Conservation (phyloP, 495 filamentous ascomycete genomes). For the Halenospora varia region DNA sequence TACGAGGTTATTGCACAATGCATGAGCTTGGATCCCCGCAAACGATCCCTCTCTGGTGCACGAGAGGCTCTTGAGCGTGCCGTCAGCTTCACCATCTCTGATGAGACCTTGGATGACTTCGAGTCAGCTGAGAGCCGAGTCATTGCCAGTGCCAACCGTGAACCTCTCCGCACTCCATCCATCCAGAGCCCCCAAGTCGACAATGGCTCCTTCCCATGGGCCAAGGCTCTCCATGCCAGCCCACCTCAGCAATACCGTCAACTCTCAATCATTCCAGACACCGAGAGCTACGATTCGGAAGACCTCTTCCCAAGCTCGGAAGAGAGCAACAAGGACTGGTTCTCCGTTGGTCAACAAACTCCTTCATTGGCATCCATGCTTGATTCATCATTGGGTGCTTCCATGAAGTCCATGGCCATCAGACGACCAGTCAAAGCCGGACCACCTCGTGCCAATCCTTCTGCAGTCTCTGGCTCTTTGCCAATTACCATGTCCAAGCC, state of each 20-base stretch:
- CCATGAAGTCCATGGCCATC: conserved; percentile 56
- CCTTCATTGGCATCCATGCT: conserved; percentile 77
- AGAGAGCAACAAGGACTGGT: conserved; percentile 65
- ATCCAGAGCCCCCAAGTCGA: conserved; percentile 83
- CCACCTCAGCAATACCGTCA: conserved; percentile 73
- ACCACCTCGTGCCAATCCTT: conserved; percentile 44
- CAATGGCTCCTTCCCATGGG: conserved; percentile 87
- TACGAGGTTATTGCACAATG: conserved; percentile 87
- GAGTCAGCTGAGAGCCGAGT: conserved; percentile 72
- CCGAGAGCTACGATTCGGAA: conserved; percentile 66
- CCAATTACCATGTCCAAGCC: conserved; percentile 64
- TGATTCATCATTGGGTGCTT: conserved; percentile 68
- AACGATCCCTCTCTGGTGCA: conserved; percentile 74
- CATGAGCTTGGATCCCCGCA: conserved; percentile 83
- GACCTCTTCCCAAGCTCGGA: conserved; percentile 85
- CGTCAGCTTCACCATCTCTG: conserved; percentile 91
- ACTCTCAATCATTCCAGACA: conserved; percentile 69
- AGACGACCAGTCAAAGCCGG: conserved; percentile 30
- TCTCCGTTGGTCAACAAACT: conserved; percentile 62
- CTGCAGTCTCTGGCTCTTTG: conserved; percentile 70
- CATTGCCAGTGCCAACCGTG: conserved; percentile 80
- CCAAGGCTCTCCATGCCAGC: conserved; percentile 79
- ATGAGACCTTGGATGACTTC: conserved; percentile 89
- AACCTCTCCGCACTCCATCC: conserved; percentile 93
- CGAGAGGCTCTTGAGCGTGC: conserved; percentile 72